These are phyloP conservation scores for Graphium sp. DNA, from an alignment of 2,329 filamentous ascomycete genomes.

Conservation along the genomic window DNA sequence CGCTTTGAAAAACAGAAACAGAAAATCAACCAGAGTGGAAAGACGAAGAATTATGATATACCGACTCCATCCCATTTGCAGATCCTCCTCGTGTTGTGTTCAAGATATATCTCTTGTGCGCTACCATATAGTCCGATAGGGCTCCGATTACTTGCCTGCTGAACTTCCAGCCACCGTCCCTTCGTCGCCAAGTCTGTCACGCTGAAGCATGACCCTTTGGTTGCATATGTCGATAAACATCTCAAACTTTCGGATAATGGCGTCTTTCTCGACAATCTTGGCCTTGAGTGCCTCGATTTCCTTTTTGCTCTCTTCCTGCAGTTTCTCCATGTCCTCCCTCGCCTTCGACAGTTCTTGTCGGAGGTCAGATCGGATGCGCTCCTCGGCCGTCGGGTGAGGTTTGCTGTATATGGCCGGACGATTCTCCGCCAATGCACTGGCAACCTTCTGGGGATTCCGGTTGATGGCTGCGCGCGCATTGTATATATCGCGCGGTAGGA, in stretches of 20 bases:
- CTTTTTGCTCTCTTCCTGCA: constrained; percentile 37
- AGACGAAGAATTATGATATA: neutral
- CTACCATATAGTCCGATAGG: too few species aligned
- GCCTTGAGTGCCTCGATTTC: constrained; percentile 40
- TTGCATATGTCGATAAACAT: constrained; percentile 58
- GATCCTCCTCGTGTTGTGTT: neutral
- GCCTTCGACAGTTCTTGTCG: constrained; percentile 41
- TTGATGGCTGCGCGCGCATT: constrained; percentile 52
- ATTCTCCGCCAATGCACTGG: constrained; percentile 40
- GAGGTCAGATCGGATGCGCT: constrained; percentile 45
- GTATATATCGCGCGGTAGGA: constrained; percentile 49
- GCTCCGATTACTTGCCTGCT: too few species aligned
- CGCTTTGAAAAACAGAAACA: neutral
- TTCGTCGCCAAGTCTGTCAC: constrained; percentile 26
- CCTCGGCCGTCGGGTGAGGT: constrained; percentile 43
- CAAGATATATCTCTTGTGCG: too few species aligned
- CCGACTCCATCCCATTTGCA: neutral
- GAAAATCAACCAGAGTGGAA: neutral
- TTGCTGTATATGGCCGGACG: constrained; percentile 51
- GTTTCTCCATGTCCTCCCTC: constrained; percentile 35
- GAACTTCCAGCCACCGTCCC: constrained; percentile 2
- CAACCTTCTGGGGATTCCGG: constrained; percentile 45
- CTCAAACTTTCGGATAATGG: constrained; percentile 45
- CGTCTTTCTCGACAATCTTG: constrained; percentile 45
- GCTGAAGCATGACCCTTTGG: constrained; percentile 45